Evolutionary conservation across 164 flowering plant species (phyloP), one percentile per base, ranked within the genome.

Genomic region (Liquidambar formosana): DNA sequence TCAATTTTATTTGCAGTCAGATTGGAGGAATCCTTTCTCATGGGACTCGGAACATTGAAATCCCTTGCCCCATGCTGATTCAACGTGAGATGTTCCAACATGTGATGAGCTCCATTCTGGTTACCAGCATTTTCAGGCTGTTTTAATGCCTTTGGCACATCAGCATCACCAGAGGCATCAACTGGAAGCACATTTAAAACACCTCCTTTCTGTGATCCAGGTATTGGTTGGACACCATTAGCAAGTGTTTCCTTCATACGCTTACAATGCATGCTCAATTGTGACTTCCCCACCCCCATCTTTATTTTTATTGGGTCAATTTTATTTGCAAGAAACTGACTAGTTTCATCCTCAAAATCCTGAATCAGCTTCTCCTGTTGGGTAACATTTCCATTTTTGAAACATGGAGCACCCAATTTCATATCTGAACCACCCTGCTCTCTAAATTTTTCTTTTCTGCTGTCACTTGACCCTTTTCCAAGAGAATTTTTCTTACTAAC

Each of bases 21-120:
- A 71, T 66, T n/a, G 45, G 81, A 71, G 62, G 66, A 38, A 48
- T 77, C 71, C 66, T 53, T 67, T 68, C 63, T 74, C 57, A 56
- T 18, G 8, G 64, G 76, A 69, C 63, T 75, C 23, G 74, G 43
- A 33, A 70, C 66, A 71, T 22, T 58, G 18, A 62, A 43, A 48
- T 70, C 77, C 64, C 44, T 70, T 16, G 16, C 26, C 58, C 28
- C 28, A 33, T 63, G 61, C 5, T 15, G 23, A 46, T 59, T 67
- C 49, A 64, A 56, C 5, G 10, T 45, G 19, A 41, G 22, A 52
- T 63, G 57, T 6, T 25, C 63, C 21, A 52, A 23, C 43, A 58
- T 28, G 25, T n/a, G 26, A 19, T 13, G 41, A 47, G 45, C 19
- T 69, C 43, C 67, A 69, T 60, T 69, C 53, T 66, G 65, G 51